Percentiles rank a stretch among this genome's conserved stretches.
Evolutionary conservation across 2,329 filamentous ascomycete species (phyloP).

Genomic region (Sporothrix mexicana): DNA sequence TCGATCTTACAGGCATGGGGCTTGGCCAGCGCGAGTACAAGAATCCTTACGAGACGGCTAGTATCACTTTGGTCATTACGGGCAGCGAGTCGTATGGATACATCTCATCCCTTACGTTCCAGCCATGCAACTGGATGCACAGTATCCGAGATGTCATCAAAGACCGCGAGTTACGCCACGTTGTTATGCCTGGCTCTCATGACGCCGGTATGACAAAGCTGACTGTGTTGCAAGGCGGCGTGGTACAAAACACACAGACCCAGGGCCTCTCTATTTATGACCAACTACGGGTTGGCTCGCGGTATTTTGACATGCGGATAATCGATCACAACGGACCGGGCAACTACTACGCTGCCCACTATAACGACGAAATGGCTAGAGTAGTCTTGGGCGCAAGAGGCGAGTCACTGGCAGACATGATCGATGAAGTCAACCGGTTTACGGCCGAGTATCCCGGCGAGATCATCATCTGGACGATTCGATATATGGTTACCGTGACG

Average conservation of each 20-base stretch:
- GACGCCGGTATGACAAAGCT: conserved; percentile 54
- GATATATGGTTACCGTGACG: too few species aligned
- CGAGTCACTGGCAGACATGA: not conserved
- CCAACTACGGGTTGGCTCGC: conserved; percentile 53
- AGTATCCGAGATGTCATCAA: conserved; percentile 44
- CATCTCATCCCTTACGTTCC: conserved; percentile 43
- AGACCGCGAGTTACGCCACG: conserved; percentile 50
- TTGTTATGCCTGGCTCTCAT: conserved; percentile 56
- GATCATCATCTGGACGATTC: not conserved
- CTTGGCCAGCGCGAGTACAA: conserved; percentile 43
- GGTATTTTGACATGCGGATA: conserved; percentile 56
- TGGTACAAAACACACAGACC: too few species aligned
- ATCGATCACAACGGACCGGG: too few species aligned
- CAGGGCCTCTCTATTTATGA: conserved; percentile 53
- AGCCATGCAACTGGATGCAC: conserved; percentile 45
- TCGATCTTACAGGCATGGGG: not conserved
- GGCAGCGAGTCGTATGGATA: conserved; percentile 46
- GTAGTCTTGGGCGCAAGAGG: not conserved
- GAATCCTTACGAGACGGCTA: not conserved
- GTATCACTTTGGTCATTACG: conserved; percentile 44
- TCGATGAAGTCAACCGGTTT: not conserved
- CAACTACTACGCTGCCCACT: not conserved
- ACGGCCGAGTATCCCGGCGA: not conserved
- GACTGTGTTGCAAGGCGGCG: too few species aligned
- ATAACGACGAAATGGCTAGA: not conserved